Conservation (phyloP, 2,329 filamentous ascomycete genomes). For the Ilyonectria mors-panacis region DNA sequence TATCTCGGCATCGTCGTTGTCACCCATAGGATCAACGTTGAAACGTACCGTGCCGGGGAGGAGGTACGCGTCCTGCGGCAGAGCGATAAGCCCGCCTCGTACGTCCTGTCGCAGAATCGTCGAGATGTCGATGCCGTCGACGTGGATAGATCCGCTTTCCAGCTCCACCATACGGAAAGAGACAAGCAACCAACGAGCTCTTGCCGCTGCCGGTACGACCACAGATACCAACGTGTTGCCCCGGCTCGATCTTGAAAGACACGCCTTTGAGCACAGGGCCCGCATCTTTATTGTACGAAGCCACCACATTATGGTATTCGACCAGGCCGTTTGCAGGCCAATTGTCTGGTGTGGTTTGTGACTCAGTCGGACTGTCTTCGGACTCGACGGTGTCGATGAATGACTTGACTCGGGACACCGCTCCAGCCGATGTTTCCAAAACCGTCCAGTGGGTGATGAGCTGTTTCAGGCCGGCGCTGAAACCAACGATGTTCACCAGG, state of each 20-base stretch:
- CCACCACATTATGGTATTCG: conserved; percentile 46
- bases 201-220: conserved; percentile 70
- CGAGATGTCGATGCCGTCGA: conserved; percentile 61
- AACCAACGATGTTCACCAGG: conserved; percentile 47
- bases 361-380: conserved; percentile 44
- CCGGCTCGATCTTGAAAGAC: conserved; percentile 47
- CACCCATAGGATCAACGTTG: conserved; percentile 61
- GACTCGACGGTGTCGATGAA: conserved; percentile 48
- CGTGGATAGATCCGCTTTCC: conserved; percentile 53
- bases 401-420: conserved; percentile 52
- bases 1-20: too few relatives aligned
- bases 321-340: conserved; percentile 51
- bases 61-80: conserved; percentile 65
- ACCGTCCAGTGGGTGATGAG: conserved; percentile 55
- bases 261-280: conserved; percentile 34
- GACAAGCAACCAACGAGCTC: conserved; percentile 61
- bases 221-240: conserved; percentile 65
- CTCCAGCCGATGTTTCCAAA: conserved; percentile 55
- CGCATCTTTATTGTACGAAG: conserved; percentile 45
- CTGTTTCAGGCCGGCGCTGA: conserved; percentile 50
- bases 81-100: conserved; percentile 59
- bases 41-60: conserved; percentile 61
- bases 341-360: conserved; percentile 12
- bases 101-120: conserved; percentile 59
- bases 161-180: conserved; percentile 66